Evolutionary conservation across 257 asterid species (phyloP), one percentile per base, ranked within the genome.

Genomic region (Ilex aquifolium): DNA sequence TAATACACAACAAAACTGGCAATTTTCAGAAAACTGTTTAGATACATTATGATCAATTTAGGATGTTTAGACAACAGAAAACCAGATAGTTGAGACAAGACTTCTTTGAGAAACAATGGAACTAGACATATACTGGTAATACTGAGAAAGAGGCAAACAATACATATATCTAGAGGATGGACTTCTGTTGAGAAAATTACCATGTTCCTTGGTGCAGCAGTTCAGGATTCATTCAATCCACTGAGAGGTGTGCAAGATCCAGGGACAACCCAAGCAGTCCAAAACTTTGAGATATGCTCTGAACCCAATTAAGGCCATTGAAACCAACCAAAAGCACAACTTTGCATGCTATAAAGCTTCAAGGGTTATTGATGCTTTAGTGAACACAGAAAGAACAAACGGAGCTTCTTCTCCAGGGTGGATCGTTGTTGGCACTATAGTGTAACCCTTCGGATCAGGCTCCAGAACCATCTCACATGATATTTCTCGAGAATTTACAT

Each of bases 351-450:
- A 93, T 52, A 93, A 83, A 70, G 97, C 83, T 79, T 93, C 99
- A 44, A 90, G 96, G 53, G 81, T 74, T 32, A 93, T 70, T 2
- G 95, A 83, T 56, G 99, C 92, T 74, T 90, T 93, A 57, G 99
- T 93, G 80, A 93, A 93, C 46, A 93, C 97, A 8, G 95, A 82
- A 31, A 93, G 97, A 60, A 90, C 97, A 72, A 93, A 90, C 30
- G 99, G 97, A 2, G 99, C 99, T 79, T 93, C 99, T 87, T 93
- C 99, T 31, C 97, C 99, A 3, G 99, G 99, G 74, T 93, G 96
- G 70, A 93, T 87, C 0, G 99, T 93, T 32, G 99, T 93, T 1
- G 99, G 99, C 49, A 93, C 96, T 72, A 93, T 90, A 1, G 97
- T 93, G 80, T 90, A 93, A n/a, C 99, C 99, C 83, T 76, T 90